Percentiles rank a stretch among this genome's conserved stretches.
Evolutionary conservation across 106 monocot genomes (phyloP).

Genomic region (Dioscorea alata): DNA sequence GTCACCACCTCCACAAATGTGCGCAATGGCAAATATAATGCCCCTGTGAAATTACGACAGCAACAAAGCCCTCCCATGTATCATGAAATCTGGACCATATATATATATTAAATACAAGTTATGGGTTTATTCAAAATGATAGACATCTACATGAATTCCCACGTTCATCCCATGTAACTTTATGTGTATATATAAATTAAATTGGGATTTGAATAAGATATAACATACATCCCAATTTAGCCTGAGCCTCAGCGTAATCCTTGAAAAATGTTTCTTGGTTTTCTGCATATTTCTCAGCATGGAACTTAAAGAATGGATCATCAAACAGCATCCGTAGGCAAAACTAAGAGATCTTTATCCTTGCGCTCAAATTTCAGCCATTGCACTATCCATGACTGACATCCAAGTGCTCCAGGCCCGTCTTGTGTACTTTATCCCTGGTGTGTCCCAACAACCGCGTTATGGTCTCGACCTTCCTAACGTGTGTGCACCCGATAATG

Average conservation of each 20-base stretch:
- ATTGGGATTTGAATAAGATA: no score
- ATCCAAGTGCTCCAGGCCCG: slow-evolving; percentile 94
- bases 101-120: no score
- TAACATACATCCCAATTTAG: no score
- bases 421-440: slow-evolving; percentile 96
- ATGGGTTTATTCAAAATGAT: no score
- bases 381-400: slow-evolving; percentile 96
- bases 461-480: slow-evolving; percentile 94
- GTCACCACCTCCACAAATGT: no score
- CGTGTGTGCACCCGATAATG: slow-evolving; percentile 94
- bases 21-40: no score
- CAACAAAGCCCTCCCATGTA: no score
- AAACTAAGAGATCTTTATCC: slow-evolving; percentile 92
- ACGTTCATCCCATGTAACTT: no score
- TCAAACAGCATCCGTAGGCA: slow-evolving; percentile 98
- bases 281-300: slow-evolving; percentile 93
- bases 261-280: slow-evolving; percentile 84
- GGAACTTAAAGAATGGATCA: slow-evolving; percentile 87
- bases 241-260: slow-evolving; percentile 98
- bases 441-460: slow-evolving; percentile 98
- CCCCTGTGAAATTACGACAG: no score
- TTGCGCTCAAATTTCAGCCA: slow-evolving; percentile 90
- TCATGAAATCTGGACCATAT: no score
- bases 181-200: no score
- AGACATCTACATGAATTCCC: no score